Evolutionary conservation across 305 asterid genomes (phyloP).

Genomic region (Lippia alba): DNA sequence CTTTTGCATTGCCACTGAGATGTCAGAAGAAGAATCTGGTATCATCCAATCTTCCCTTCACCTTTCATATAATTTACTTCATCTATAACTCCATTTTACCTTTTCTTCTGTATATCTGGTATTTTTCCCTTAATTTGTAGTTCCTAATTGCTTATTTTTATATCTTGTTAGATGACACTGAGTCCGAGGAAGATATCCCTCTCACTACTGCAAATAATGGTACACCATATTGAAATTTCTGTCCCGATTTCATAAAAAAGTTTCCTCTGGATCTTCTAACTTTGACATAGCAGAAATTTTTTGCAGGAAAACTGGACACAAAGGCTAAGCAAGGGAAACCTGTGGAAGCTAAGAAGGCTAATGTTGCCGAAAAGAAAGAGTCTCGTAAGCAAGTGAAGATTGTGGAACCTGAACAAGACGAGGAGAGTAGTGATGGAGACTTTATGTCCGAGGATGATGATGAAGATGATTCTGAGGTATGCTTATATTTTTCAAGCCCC

Average conservation of each 20-base stretch:
- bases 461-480: constrained; percentile 62
- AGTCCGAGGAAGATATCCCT: constrained; percentile 68
- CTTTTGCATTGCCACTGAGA: constrained; percentile 37
- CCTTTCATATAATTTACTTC: not conserved
- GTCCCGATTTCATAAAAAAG: not conserved
- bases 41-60: not conserved
- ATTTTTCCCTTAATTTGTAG: not conserved
- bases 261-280: not conserved
- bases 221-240: constrained; percentile 21
- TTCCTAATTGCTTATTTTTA: not conserved
- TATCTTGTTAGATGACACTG: constrained; percentile 56
- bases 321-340: constrained; percentile 57
- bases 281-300: not conserved
- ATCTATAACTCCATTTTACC: not conserved
- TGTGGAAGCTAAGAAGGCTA: constrained; percentile 50
- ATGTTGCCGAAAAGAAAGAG: constrained; percentile 48
- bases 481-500: not conserved
- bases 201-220: constrained; percentile 55
- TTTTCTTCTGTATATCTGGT: not conserved
- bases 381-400: constrained; percentile 73
- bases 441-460: constrained; percentile 50
- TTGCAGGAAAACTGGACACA: constrained; percentile 48
- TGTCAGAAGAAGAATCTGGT: constrained; percentile 43
- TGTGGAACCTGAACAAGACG: constrained; percentile 54
- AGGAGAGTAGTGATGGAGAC: constrained; percentile 49